A percentile compares a stretch with the other conserved stretches of the same genome.
Conservation (phyloP, 495 filamentous ascomycete genomes). For the Aspergillus steynii region DNA sequence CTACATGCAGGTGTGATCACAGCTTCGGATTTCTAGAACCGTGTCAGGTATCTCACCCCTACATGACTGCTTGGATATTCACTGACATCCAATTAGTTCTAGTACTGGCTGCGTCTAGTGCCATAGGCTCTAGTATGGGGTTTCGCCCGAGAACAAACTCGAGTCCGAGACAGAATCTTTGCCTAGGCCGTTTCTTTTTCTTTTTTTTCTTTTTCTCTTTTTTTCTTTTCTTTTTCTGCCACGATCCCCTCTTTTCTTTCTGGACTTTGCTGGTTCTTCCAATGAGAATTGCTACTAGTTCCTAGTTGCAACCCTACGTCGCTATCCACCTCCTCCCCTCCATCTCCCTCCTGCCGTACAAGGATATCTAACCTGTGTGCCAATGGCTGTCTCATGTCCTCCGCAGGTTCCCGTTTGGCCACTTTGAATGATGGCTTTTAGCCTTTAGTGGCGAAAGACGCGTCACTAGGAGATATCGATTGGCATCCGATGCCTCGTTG, state of each 20-base stretch:
- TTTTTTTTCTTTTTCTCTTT: constrained; percentile 12
- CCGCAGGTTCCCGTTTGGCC: constrained; percentile 27
- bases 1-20: background rate
- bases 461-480: constrained; percentile 37
- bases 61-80: constrained; percentile 16
- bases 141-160: constrained; percentile 13
- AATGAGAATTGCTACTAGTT: constrained; percentile 23
- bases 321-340: constrained; percentile 15
- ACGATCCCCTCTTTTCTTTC: background rate
- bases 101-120: constrained; percentile 9
- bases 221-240: constrained; percentile 14
- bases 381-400: constrained; percentile 25
- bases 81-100: constrained; percentile 28
- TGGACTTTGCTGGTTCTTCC: constrained; percentile 15
- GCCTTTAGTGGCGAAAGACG: constrained; percentile 27
- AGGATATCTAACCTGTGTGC: constrained; percentile 18
- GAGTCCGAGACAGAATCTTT: background rate
- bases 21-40: background rate
- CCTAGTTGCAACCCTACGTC: constrained; percentile 30
- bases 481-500: constrained; percentile 32
- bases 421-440: constrained; percentile 20
- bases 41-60: constrained; percentile 20
- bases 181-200: background rate
- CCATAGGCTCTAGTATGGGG: constrained; percentile 23
- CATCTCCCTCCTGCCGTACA: constrained; percentile 15